Evolutionary conservation across 192 early-diverging fungal species (phyloP).

Genomic region (Podochytrium sp.): DNA sequence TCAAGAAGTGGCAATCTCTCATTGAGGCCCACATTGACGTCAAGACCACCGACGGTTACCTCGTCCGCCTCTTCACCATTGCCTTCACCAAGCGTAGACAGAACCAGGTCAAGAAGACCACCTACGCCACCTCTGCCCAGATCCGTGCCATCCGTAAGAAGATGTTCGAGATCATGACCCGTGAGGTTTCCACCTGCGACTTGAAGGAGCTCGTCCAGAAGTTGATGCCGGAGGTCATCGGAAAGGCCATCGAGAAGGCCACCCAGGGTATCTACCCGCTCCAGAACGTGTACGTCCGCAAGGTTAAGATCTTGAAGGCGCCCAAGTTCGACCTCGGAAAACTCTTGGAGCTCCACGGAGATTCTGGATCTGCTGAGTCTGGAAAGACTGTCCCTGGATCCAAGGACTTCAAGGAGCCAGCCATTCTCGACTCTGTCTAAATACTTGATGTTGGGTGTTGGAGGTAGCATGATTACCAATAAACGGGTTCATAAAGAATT

Average conservation of each 20-base stretch:
- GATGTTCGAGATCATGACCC: constrained; percentile 99
- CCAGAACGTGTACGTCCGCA: constrained; percentile 94
- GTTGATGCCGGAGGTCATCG: constrained; percentile 96
- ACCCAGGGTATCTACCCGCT: constrained; percentile 98
- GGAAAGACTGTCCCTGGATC: constrained; percentile 77
- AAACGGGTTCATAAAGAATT: too few relatives aligned
- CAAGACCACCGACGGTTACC: constrained; percentile 99
- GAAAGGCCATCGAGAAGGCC: constrained; percentile 96
- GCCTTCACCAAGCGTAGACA: constrained; percentile 94
- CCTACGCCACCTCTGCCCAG: constrained; percentile 96
- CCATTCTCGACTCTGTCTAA: constrained; percentile 44
- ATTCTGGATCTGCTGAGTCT: constrained; percentile 78
- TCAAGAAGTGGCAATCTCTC: constrained; percentile 98
- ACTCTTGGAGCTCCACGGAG: constrained; percentile 96
- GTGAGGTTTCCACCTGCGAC: constrained; percentile 83
- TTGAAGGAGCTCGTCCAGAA: constrained; percentile 96
- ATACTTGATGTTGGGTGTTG: too few relatives aligned
- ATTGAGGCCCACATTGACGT: constrained; percentile 98
- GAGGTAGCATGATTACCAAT: too few relatives aligned
- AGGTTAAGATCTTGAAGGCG: constrained; percentile 99
- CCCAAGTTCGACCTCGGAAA: constrained; percentile 96
- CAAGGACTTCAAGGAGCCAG: constrained; percentile 82
- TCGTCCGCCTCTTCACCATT: constrained; percentile 95
- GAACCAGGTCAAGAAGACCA: constrained; percentile 97
- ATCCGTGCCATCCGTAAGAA: constrained; percentile 99